Base-by-base conservation (phyloP, 2,329 filamentous ascomycete species). In the Fusarium sp. region DNA sequence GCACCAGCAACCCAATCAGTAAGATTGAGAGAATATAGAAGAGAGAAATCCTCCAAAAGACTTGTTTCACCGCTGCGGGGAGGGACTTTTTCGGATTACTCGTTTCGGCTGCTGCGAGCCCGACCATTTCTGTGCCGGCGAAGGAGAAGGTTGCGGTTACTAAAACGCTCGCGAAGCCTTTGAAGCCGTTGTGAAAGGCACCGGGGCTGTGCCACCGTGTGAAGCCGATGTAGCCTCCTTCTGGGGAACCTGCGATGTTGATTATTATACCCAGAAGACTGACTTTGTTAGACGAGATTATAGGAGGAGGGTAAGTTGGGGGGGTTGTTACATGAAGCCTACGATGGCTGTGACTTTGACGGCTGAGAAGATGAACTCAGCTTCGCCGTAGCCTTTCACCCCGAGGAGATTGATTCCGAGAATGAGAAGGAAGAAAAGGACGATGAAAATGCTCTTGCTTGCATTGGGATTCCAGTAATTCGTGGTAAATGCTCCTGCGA, bases 1-100 rank as follows among this genome's bases (percentile, higher is more conserved):
- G 92, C 0, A 98, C 94, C 4, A 97, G 85, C 2, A 97, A 86
- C 23, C 95, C 94, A 63, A 98, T 90, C 4, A 98, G 84, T 15
- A 90, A 89, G 7, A 97, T 87, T 0, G 93, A 93, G 29, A 96
- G 90, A 56, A 97, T 87, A 83, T 97, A 98, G 83, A 98, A 97
- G 51, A 97, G 86, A 7, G 90, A 89, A 78, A 97, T 97, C 73
- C 95, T 91, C 94, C 94, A 97, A 81, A 97, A 97, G 25, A 97
- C 94, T 79, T 97, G 94, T 82, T 97, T 97, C 76, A 96, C 91
- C 15, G 95, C 95, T 1, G 90, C 94, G 0, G 95, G 95, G 1
- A 98, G 86, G 3, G 92, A 93, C 79, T 95, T 93, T 62, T 92
- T 88, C 4, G 93, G 93, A 77, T 94, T 93, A 19, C 87, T 89